Evolutionary conservation across 768 basidiomycete species (phyloP), one percentile per base, ranked within the genome.

Genomic region (Lactarius sp.): DNA sequence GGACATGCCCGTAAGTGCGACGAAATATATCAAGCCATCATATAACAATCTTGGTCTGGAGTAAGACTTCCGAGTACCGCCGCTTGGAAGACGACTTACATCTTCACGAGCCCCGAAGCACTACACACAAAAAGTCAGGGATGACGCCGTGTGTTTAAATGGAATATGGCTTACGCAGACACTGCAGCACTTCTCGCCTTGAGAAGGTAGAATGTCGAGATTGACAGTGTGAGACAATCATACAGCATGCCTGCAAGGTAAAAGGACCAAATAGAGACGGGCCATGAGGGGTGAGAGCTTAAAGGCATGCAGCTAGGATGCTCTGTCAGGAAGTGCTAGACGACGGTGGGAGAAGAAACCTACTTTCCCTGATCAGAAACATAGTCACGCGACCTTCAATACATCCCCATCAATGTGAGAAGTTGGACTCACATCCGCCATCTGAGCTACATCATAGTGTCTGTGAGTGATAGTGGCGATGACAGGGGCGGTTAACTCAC

Each of bases 161-260:
- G 27, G 27, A 27, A 3, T 27, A 27, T 27, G 27, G 27, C 27
- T 27, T 27, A 27, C 27, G 27, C 27, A 27, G 27, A 27, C 27
- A 27, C n/a, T 18, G 20, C 68, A 22, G 68, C 58, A 31, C 76
- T 58, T 62, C 78, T 79, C 67, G 80, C 78, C 60, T 76, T 27
- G 27, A 27, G 27, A 27, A 27, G 27, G 27, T 27, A 27, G 27
- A 27, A 27, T 27, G 27, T 27, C 39, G 85, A 85, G 47, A 86
- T 72, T 3, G 72, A 71, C 7, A 83, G 77, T 3, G 81, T 80
- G 9, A 79, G 70, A 5, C 81, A 71, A 68, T 88, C 87, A 70
- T 83, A 88, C 12, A 77, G 56, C 62, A 87, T 85, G 9, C 82
- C 78, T 27, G 83, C 69, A 3, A 81, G 75, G 69, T 88, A 88